phyloP scores from a whole-genome alignment of 2,329 filamentous ascomycete species.

The Cladosporium sp. region DNA sequence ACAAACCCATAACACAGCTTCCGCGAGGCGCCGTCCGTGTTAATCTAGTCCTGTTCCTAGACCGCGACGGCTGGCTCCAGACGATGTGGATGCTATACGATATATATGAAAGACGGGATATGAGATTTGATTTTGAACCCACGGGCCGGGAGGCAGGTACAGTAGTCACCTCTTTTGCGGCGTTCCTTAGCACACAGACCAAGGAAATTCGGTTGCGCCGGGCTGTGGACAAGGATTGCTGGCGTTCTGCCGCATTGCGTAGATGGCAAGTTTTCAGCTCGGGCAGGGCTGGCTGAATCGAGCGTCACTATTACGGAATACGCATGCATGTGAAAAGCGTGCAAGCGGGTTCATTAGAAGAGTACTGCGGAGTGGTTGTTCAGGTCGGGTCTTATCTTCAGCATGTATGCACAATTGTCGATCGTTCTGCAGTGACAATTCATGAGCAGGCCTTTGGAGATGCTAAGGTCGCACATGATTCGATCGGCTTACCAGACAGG shows the following conservation, averaged over 20 bases:
- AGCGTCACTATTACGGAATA: too few species aligned
- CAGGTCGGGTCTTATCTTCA: not conserved
- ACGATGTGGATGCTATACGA: not conserved
- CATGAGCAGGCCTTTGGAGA: not conserved
- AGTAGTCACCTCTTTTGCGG: too few species aligned
- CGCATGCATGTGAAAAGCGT: too few species aligned
- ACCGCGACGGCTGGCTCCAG: not conserved
- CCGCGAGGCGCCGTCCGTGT: not conserved
- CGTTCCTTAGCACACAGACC: not conserved
- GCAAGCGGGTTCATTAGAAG: too few species aligned
- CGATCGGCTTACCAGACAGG: not conserved
- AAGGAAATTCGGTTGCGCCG: not conserved
- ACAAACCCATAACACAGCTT: not conserved
- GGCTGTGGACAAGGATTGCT: not conserved
- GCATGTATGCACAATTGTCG: not conserved
- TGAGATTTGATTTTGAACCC: not conserved
- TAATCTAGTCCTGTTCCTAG: not conserved
- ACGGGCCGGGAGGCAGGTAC: not conserved
- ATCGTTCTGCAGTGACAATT: not conserved
- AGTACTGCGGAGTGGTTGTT: too few species aligned
- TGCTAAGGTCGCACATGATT: not conserved
- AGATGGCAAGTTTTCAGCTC: not conserved
- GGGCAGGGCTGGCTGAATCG: not conserved
- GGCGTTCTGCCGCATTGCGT: not conserved
- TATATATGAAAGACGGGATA: constrained; percentile 1